Evolutionary conservation across 768 basidiomycete species (phyloP).

Genomic region (Crassisporium funariophilum): DNA sequence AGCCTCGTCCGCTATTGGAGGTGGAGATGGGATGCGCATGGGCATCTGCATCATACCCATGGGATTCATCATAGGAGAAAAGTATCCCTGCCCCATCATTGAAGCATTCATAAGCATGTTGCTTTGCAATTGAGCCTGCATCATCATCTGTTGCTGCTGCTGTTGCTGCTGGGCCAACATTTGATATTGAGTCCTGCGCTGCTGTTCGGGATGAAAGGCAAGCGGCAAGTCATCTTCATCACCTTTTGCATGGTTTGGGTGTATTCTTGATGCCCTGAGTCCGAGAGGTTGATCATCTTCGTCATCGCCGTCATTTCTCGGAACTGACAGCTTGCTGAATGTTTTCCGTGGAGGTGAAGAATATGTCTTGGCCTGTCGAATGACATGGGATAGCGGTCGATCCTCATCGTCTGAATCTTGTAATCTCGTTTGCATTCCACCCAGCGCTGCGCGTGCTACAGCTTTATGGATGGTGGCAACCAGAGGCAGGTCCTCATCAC

Average conservation of each 20-base stretch:
- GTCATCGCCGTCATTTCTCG: conserved; percentile 41
- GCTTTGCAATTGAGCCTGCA: conserved; percentile 76
- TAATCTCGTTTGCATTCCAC: conserved; percentile 20
- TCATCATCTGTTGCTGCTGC: conserved; percentile 67
- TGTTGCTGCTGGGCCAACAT: conserved; percentile 55
- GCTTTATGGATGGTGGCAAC: conserved; percentile 62
- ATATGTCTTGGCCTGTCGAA: conserved; percentile 47
- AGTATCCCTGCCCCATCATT: conserved; percentile 74
- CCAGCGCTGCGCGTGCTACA: conserved; percentile 42
- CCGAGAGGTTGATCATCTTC: conserved; percentile 77
- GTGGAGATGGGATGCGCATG: conserved; percentile 59
- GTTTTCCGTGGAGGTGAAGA: conserved; percentile 38
- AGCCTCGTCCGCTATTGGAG: conserved; percentile 60
- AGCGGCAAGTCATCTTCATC: conserved; percentile 73
- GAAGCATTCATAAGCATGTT: conserved; percentile 72
- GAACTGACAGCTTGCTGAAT: conserved; percentile 36
- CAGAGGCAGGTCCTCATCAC: conserved; percentile 82
- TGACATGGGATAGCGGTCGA: conserved; percentile 63
- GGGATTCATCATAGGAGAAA: conserved; percentile 52
- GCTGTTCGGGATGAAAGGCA: conserved; percentile 77
- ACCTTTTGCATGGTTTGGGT: conserved; percentile 17
- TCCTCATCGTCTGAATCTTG: conserved; percentile 74
- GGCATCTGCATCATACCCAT: conserved; percentile 47
- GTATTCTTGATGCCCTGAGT: conserved; percentile 58
- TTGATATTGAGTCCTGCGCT: conserved; percentile 70